Evolutionary conservation across 768 basidiomycete genomes (phyloP).

Genomic region (Baorangia bicolor): DNA sequence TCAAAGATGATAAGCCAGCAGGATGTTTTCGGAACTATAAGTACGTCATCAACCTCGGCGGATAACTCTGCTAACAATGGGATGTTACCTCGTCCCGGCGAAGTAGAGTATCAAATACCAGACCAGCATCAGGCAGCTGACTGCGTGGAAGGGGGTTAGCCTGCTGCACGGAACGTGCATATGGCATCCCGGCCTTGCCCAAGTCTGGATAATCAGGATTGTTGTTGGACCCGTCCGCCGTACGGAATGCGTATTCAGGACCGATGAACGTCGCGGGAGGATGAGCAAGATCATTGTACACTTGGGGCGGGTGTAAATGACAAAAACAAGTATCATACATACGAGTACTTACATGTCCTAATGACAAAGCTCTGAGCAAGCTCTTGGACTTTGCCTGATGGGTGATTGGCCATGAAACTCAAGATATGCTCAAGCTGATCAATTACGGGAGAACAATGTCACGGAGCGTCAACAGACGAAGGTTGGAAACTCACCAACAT

Average conservation of each 20-base stretch:
- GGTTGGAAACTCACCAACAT: slow-evolving; percentile 52
- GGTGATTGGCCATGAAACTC: slow-evolving; percentile 58
- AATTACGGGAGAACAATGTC: not conserved
- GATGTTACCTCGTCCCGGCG: slow-evolving; percentile 61
- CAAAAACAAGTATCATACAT: not conserved
- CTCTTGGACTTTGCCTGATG: slow-evolving; percentile 45
- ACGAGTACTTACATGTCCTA: slow-evolving; percentile 50
- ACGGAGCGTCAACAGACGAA: not conserved
- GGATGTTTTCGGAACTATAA: slow-evolving; percentile 72
- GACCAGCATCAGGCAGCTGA: slow-evolving; percentile 74
- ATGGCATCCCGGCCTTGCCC: slow-evolving; percentile 77
- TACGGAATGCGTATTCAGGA: slow-evolving; percentile 60
- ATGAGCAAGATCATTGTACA: slow-evolving; percentile 81
- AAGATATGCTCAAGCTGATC: slow-evolving; percentile 70
- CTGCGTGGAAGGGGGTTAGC: slow-evolving; percentile 59
- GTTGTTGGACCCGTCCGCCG: slow-evolving; percentile 77
- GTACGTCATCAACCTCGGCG: not conserved
- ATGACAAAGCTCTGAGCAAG: slow-evolving; percentile 40
- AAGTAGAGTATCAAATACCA: slow-evolving; percentile 79
- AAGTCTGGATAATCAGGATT: slow-evolving; percentile 67
- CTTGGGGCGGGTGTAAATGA: slow-evolving; percentile 34
- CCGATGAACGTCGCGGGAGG: slow-evolving; percentile 72
- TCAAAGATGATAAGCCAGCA: slow-evolving; percentile 71
- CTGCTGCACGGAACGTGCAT: slow-evolving; percentile 82
- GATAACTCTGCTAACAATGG: not conserved